Evolutionary conservation across 441 rosid species (phyloP).

Genomic region (Pelargonium exstipulatum): DNA sequence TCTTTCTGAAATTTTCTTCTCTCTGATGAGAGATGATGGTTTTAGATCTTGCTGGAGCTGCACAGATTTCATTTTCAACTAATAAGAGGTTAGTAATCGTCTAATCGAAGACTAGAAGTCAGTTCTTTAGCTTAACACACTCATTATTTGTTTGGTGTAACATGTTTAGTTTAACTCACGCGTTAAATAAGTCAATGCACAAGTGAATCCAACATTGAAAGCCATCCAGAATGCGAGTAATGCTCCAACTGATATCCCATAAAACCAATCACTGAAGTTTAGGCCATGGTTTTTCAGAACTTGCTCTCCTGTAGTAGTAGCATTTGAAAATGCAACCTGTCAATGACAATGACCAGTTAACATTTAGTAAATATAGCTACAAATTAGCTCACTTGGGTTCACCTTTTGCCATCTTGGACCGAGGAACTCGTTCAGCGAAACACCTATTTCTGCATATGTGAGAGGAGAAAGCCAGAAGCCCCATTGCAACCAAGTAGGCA

Average conservation of each 20-base stretch:
- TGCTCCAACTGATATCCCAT: constrained; percentile 57
- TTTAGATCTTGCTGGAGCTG: constrained; percentile 54
- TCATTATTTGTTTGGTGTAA: too few species aligned
- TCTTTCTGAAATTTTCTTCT: constrained; percentile 9
- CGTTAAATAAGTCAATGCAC: constrained; percentile 49
- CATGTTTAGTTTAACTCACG: constrained; percentile 32
- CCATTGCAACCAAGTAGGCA: constrained; percentile 4
- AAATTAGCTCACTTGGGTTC: constrained; percentile 29
- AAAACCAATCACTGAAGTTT: constrained; percentile 38
- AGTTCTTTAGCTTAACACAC: neutral
- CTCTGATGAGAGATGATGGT: constrained; percentile 39
- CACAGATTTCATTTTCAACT: neutral
- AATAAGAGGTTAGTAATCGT: too few species aligned
- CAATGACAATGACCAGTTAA: neutral
- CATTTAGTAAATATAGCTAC: constrained; percentile 9
- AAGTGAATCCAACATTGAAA: constrained; percentile 45
- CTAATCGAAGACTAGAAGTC: too few species aligned
- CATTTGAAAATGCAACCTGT: neutral
- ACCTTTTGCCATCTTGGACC: constrained; percentile 50
- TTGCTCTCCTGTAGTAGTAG: constrained; percentile 36
- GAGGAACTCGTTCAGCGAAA: constrained; percentile 63
- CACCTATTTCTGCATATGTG: constrained; percentile 1
- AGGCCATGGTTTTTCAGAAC: constrained; percentile 47
- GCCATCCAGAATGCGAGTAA: constrained; percentile 44
- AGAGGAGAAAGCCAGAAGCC: constrained; percentile 3